These are phyloP conservation scores for Solanum appendiculatum DNA, from an alignment of 257 asterid species.

Conservation along the genomic window DNA sequence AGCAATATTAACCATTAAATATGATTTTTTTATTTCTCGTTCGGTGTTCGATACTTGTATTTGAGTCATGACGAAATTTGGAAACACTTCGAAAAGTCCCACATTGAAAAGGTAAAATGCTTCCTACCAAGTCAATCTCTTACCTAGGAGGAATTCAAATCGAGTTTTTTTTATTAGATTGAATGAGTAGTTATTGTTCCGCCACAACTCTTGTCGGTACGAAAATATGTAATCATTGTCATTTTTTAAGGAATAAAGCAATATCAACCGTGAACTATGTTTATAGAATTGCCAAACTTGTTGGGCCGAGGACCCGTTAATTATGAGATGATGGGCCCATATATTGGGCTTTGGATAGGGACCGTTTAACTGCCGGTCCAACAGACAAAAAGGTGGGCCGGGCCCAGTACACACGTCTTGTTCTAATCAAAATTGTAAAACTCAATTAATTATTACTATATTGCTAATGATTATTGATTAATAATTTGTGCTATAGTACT, in stretches of 20 bases:
- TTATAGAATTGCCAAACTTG: background rate
- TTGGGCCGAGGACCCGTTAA: background rate
- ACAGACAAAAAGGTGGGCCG: background rate
- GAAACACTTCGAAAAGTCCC: accelerated
- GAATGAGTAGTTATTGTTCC: no score
- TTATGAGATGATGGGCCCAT: background rate
- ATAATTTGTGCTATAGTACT: background rate
- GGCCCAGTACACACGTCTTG: background rate
- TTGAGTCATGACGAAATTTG: background rate
- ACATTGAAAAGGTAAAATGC: no score
- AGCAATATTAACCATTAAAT: no score
- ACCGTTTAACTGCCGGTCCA: background rate
- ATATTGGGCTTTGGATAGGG: background rate
- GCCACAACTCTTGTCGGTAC: accelerated
- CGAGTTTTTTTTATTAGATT: background rate
- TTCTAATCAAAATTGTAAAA: background rate
- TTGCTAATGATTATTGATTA: background rate
- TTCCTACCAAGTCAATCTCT: no score
- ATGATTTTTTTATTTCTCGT: no score
- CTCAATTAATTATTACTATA: background rate
- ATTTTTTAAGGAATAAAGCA: background rate
- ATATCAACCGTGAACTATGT: background rate
- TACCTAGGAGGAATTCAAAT: no score
- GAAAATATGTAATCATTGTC: background rate
- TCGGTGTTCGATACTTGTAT: accelerated